These are phyloP conservation scores for Carex arenaria DNA, from an alignment of 202 grass and related monocot genomes.

Conservation along the genomic window DNA sequence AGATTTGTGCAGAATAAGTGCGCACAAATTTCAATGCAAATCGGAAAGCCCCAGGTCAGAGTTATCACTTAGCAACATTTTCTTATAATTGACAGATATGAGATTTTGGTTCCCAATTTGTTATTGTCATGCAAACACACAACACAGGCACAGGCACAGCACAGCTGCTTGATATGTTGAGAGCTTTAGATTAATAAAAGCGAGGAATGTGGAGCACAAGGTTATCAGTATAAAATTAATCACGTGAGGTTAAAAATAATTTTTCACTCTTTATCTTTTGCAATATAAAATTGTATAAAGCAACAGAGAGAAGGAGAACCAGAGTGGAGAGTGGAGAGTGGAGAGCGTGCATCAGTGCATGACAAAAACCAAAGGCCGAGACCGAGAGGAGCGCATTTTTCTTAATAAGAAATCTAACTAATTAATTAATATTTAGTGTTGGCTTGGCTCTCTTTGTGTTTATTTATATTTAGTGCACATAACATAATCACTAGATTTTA, in stretches of 20 bases:
- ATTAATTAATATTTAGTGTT: slow-evolving; percentile 9
- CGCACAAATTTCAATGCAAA: too few species aligned
- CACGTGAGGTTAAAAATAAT: not conserved
- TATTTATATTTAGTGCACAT: not conserved
- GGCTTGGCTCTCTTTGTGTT: not conserved
- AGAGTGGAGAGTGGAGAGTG: not conserved
- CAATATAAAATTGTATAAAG: slow-evolving; percentile 1
- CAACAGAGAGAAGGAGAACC: not conserved
- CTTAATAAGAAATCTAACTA: not conserved
- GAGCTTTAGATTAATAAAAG: not conserved
- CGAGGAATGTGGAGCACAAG: not conserved
- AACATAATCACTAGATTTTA: not conserved
- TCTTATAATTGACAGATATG: too few species aligned
- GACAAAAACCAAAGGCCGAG: not conserved
- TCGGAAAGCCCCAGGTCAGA: too few species aligned
- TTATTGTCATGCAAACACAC: not conserved
- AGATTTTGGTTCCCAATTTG: too few species aligned
- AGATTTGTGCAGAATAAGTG: too few species aligned
- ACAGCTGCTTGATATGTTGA: not conserved
- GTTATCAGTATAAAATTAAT: not conserved
- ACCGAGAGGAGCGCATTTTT: not conserved
- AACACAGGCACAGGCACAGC: not conserved
- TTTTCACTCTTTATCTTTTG: not conserved
- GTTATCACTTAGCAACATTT: too few species aligned
- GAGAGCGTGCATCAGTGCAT: not conserved